Base-by-base conservation (phyloP, 352 stramenopile species). In the Phytophthora palmivora region DNA sequence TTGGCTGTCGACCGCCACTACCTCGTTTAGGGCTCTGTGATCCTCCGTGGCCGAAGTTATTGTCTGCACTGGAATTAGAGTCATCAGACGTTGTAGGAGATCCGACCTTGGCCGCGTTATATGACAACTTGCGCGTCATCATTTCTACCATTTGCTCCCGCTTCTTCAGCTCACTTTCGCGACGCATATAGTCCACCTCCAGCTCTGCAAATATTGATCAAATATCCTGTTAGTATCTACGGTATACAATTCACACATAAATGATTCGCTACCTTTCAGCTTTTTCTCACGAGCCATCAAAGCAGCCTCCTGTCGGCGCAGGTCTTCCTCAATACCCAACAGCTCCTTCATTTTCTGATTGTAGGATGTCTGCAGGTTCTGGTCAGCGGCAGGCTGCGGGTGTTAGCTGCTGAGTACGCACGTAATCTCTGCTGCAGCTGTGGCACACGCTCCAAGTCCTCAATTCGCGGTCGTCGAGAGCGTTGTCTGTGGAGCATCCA, bases 401-500 rank as follows among this genome's bases (percentile, higher is more conserved):
- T 21, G 50, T 78, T 91, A 3, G 85, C 83, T 15, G 82, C 81
- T 26, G 79, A 73, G 48, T 95, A 94, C 51, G 86, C 84, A 32
- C 83, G 82, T 69, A 95, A 77, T 59, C 85, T 79, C 70, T 94
- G 87, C 59, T 88, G 78, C 26, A 95, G 63, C 57, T 92, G 82
- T 36, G 87, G 87, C 11, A 95, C 83, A 30, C 84, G 82, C 67
- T 95, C 87, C 47, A 95, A 62, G 34, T 95, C 87, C 69, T 95
- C 87, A 33, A 95, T 91, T 42, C 87, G 79, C 52, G 87, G 87
- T 70, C 87, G 85, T 58, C 84, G 76, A 41, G 85, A 92, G 15
- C 87, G 84, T 76, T 87, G 87, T 21, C 87, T 77, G 65, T 95
- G 87, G 41, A 97, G 79, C 89, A 97, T 97, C 87, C 88, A 95